Evolutionary conservation across 352 stramenopile genomes (phyloP), one percentile per base, ranked within the genome.

Genomic region (Blastocystis sp.): DNA sequence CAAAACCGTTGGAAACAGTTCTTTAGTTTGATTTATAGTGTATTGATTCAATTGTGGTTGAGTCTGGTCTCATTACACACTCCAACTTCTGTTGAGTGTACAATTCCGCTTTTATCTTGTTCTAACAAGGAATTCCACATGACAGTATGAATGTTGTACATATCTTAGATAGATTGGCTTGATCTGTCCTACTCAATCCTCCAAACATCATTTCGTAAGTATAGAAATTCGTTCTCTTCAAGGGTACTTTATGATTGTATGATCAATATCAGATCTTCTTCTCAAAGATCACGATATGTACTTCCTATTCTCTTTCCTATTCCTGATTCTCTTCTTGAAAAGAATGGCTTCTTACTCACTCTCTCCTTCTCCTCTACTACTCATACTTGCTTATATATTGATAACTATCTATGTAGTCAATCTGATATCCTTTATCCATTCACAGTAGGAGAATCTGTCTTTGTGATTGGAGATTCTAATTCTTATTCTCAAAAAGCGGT

Each of bases 261-360:
- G 2, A 14, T 61, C 12, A 32, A n/a, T 12, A n/a, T 32, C 12
- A 61, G 54, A n/a, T 61, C 54, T 7, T 61, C 54, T 7, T 32
- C 19, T 3, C 54, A 61, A 32, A n/a, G 2, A 7, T 77, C 43
- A 42, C 65, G 65, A 16, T 49, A 80, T 39, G 32, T 66, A 27
- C 51, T 83, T 35, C 71, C 71, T 29, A 61, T 83, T 42, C 16
- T 32, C 16, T 80, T 80, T 56, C 71, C 71, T 21, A 52, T 42
- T 66, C 29, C 51, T 21, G 51, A 14, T 19, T 37, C 43, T 12
- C 49, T 66, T 56, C 11, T 21, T 19, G 24, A 51, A 16, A 39
- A 29, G 19, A 29, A 65, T 12, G 1, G 46, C 24, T 63, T 65
- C 29, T 49, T 83, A 21, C n/a, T 83, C 46, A 83, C 71, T 2